These are phyloP conservation scores for Carex littledalei DNA, from an alignment of 176 grass and related monocot genomes.

Conservation along the genomic window DNA sequence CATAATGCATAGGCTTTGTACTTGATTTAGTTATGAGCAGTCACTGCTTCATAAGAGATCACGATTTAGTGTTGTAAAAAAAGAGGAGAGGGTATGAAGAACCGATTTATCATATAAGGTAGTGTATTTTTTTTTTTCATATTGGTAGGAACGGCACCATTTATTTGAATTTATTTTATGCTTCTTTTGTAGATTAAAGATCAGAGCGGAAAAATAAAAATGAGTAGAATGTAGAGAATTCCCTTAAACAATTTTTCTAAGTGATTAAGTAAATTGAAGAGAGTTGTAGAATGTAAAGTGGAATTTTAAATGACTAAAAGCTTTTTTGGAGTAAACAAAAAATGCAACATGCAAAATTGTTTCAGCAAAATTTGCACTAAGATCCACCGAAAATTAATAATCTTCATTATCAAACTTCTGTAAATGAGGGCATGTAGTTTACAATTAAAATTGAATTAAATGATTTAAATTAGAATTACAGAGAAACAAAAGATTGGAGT, in stretches of 20 bases:
- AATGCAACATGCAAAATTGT: neutral
- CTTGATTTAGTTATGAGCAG: neutral
- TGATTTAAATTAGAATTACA: neutral
- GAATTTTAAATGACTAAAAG: too few relatives aligned
- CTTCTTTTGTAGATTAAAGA: neutral
- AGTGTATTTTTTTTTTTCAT: neutral
- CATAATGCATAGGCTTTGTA: constrained; percentile 11
- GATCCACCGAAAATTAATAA: neutral
- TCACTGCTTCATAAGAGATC: neutral
- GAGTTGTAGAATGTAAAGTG: neutral
- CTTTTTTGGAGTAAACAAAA: neutral
- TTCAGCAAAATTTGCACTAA: neutral
- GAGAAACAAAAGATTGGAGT: neutral
- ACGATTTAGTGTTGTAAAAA: constrained; percentile 20
- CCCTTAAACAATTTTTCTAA: neutral
- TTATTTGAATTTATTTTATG: neutral
- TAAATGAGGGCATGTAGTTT: neutral
- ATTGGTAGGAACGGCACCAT: neutral
- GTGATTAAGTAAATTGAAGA: neutral
- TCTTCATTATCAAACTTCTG: neutral
- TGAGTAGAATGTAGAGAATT: neutral
- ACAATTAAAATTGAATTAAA: neutral
- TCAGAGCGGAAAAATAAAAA: neutral
- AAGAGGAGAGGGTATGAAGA: neutral
- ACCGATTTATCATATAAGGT: constrained; percentile 1